Evolutionary conservation across 441 rosid genomes (phyloP).

Genomic region (Arabidopsis hybrid): DNA sequence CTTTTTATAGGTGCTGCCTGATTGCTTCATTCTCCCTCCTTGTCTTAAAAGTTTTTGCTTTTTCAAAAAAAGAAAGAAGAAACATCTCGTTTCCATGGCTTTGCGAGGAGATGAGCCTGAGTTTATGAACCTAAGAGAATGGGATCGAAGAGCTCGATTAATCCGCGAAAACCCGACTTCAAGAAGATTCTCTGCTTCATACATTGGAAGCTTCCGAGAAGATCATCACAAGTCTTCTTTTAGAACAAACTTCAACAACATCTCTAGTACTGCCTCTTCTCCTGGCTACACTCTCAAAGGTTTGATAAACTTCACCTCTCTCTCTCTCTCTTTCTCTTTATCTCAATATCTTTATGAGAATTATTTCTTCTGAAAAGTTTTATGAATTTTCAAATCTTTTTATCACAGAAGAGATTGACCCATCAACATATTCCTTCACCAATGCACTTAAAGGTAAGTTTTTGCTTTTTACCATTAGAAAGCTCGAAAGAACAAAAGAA

Average conservation of each 20-base stretch:
- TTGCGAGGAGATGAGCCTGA: slow-evolving; percentile 55
- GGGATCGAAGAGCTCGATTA: slow-evolving; percentile 68
- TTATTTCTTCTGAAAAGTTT: not conserved
- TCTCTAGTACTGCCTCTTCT: slow-evolving; percentile 96
- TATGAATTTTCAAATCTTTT: not conserved
- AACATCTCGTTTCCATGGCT: slow-evolving; percentile 45
- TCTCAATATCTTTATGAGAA: not conserved
- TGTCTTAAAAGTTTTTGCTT: slow-evolving; percentile 17
- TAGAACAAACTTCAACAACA: slow-evolving; percentile 64
- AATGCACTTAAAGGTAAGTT: slow-evolving; percentile 77
- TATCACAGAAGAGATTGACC: slow-evolving; percentile 83
- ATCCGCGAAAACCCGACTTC: slow-evolving; percentile 72
- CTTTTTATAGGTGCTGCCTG: slow-evolving; percentile 25
- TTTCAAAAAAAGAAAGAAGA: slow-evolving; percentile 24
- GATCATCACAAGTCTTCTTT: slow-evolving; percentile 62
- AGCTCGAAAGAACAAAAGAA: slow-evolving; percentile 11
- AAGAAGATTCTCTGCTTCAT: slow-evolving; percentile 85
- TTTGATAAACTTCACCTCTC: not conserved
- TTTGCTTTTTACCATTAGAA: not conserved
- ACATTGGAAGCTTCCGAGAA: slow-evolving; percentile 81
- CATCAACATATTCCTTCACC: slow-evolving; percentile 91
- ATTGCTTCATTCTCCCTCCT: slow-evolving; percentile 44
- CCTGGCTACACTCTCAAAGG: slow-evolving; percentile 83
- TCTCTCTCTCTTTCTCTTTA: not conserved
- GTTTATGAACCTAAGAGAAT: slow-evolving; percentile 62